Base-by-base conservation (phyloP, 768 basidiomycete species). In the Butyriboletus loyo region DNA sequence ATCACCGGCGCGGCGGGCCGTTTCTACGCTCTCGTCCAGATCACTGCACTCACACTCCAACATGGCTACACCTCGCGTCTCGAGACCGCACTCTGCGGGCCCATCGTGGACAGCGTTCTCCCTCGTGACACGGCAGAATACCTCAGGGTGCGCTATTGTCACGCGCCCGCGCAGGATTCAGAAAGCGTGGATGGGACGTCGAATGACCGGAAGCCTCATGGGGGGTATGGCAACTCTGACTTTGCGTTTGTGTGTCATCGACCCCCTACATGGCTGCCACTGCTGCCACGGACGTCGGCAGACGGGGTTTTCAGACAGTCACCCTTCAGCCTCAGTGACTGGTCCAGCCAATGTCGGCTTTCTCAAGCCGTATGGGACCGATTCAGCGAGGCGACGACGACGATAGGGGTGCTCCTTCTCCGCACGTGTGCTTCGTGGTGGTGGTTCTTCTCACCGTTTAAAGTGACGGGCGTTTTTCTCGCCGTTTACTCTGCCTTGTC, bases 1-100 rank as follows among this genome's bases (percentile, higher is more conserved):
- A 31, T 64, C 35, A 56, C 59, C 0, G 55, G 60, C 4, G 60
- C 63, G 21, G 36, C 50, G 27, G 50, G 32, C n/a, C 57, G 55
- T 30, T 59, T 64, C 49, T 62, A 49, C 19, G 19, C 24, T 7
- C 37, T 61, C 35, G 56, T 64, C 17, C 48, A 27, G 47, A 59
- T n/a, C 22, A 28, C 45, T 15, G 34, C 24, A 14, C 11, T 31
- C 27, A 24, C 54, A 4, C 19, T 63, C 22, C 55, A 47, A 43
- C 36, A 50, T 24, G 47, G 39, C 11, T 62, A 19, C 14, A n/a
- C 32, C 7, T 53, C 47, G 15, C 44, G 22, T 19, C 38, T 55
- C n/a, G 49, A 51, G 36, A 28, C 19, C 8, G 35, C 25, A 2
- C 27, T 54, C 10, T 58, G 56, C 25, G 52, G 25, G 7, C 6